These are phyloP conservation scores for Pestalotiopsis sp. DNA, from an alignment of 2,329 filamentous ascomycete genomes.

Conservation along the genomic window DNA sequence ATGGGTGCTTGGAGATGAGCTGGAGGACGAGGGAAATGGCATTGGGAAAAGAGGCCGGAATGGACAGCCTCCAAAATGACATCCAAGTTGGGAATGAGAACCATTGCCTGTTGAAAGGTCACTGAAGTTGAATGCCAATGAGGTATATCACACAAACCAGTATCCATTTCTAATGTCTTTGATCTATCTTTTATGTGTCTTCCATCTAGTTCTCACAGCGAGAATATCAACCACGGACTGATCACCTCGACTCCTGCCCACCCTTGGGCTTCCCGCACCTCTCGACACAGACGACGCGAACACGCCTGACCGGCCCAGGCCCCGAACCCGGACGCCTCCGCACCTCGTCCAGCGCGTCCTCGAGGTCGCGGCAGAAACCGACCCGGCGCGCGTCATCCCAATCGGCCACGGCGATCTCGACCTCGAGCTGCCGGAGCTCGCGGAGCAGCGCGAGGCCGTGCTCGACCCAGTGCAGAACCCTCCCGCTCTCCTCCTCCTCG, in stretches of 20 bases:
- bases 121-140: background rate
- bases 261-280: background rate
- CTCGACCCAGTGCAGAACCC: slow-evolving; percentile 30
- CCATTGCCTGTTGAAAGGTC: background rate
- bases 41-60: too few species aligned
- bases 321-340: background rate
- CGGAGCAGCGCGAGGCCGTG: slow-evolving; percentile 34
- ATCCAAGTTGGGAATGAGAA: too few species aligned
- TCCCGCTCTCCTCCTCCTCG: background rate
- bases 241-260: background rate
- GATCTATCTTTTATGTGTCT: too few species aligned
- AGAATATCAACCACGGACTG: background rate
- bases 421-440: slow-evolving; percentile 39
- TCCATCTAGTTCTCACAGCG: background rate
- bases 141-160: background rate
- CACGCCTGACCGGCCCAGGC: slow-evolving; percentile 1
- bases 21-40: too few species aligned
- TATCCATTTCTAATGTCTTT: too few species aligned
- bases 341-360: slow-evolving; percentile 28
- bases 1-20: too few species aligned
- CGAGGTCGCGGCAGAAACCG: slow-evolving; percentile 37
- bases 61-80: too few species aligned
- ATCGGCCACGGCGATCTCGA: slow-evolving; percentile 38
- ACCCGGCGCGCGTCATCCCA: slow-evolving; percentile 36
- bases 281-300: slow-evolving; percentile 30